These are phyloP conservation scores for Fusarium oligoseptatum DNA, from an alignment of 2,329 filamentous ascomycete species.

Conservation along the genomic window DNA sequence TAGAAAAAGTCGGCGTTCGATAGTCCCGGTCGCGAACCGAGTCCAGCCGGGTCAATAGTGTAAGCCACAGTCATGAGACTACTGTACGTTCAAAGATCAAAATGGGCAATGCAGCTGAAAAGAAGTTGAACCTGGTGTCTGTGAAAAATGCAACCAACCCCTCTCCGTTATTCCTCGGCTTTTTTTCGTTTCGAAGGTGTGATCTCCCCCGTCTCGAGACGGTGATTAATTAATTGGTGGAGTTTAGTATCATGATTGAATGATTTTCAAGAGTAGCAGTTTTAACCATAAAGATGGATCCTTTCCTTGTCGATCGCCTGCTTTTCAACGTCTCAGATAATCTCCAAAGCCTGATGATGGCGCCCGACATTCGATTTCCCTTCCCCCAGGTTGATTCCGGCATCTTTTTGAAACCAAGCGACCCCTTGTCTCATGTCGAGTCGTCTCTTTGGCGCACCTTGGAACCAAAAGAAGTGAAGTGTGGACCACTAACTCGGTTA, in stretches of 20 bases:
- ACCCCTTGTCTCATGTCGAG: neutral
- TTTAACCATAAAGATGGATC: neutral
- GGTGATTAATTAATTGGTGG: neutral
- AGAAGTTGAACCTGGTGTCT: neutral
- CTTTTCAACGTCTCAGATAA: neutral
- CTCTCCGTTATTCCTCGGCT: neutral
- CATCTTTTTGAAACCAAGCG: too few species aligned
- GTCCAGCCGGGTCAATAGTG: constrained; percentile 1
- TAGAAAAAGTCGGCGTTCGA: constrained; percentile 1
- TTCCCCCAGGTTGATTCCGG: neutral
- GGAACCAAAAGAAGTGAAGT: neutral
- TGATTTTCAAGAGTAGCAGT: neutral
- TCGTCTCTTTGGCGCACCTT: too few species aligned
- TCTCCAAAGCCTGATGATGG: neutral
- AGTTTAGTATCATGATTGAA: neutral
- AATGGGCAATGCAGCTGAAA: neutral
- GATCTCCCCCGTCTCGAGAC: neutral
- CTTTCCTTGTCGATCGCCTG: neutral
- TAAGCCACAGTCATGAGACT: constrained; percentile 1
- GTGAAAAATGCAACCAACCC: neutral
- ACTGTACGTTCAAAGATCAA: neutral
- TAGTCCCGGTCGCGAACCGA: neutral
- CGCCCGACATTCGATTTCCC: constrained; percentile 1
- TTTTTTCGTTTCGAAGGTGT: neutral
- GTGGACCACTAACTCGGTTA: neutral